These are phyloP conservation scores for Wickerhamiella sorbophila DNA, from an alignment of 805 yeast species.

Conservation along the genomic window DNA sequence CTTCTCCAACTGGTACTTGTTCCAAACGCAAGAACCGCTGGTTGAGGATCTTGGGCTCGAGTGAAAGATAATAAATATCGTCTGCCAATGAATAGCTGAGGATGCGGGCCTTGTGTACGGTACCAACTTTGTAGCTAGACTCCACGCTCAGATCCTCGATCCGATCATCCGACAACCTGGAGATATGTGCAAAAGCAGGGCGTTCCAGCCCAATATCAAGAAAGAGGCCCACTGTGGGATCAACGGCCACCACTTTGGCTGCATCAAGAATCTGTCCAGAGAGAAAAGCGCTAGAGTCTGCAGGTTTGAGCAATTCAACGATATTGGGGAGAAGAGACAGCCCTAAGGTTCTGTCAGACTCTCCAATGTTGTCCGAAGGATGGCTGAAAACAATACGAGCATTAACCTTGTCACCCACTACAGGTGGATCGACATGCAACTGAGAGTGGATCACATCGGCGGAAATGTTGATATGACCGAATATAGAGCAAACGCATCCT, in stretches of 20 bases:
- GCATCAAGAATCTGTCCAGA: conserved; percentile 52
- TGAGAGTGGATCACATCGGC: conserved; percentile 54
- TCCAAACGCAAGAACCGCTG: conserved; percentile 50
- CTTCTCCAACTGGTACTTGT: conserved; percentile 67
- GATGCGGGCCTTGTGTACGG: conserved; percentile 64
- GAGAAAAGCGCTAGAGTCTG: conserved; percentile 40
- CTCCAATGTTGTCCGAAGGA: conserved; percentile 22
- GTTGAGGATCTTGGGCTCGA: conserved; percentile 50
- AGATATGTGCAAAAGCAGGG: conserved; percentile 64
- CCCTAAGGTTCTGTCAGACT: conserved; percentile 40
- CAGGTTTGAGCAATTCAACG: conserved; percentile 22
- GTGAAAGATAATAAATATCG: conserved; percentile 47
- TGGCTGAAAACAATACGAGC: conserved; percentile 16
- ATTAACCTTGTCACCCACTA: conserved; percentile 1
- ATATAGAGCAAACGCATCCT: conserved; percentile 61
- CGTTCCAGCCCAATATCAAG: conserved; percentile 36
- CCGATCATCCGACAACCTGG: conserved; percentile 39
- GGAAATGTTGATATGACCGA: conserved; percentile 63
- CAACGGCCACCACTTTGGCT: conserved; percentile 43
- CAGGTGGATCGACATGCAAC: conserved; percentile 23
- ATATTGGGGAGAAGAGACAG: conserved; percentile 51
- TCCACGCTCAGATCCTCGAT: conserved; percentile 21
- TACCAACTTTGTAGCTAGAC: conserved; percentile 38
- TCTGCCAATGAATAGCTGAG: conserved; percentile 57
- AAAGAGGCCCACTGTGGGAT: conserved; percentile 26